Evolutionary conservation across 2,329 filamentous ascomycete genomes (phyloP), one percentile per base, ranked within the genome.

Genomic region (Leptosphaerulina australis): DNA sequence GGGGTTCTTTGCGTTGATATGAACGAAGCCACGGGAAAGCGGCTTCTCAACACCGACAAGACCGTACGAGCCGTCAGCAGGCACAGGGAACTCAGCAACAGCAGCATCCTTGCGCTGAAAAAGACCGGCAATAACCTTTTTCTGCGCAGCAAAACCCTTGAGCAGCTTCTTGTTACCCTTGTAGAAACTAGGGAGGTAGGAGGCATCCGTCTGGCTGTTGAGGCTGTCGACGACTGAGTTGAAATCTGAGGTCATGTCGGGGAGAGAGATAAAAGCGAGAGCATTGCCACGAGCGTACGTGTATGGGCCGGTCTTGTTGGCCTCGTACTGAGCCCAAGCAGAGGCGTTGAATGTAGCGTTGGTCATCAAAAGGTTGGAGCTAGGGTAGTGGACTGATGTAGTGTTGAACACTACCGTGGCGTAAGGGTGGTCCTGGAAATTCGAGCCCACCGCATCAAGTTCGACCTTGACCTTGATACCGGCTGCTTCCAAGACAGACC

Each of bases 401-500:
- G 57, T 59, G 53, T 58, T 66, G 59, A 63, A 64, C 30, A 61
- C 40, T 8, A 63, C 52, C 18, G 58, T 59, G 21, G 58, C 47
- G 20, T 58, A 58, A 12, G 62, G 41, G 50, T 69, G 65, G 41
- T 71, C 69, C 26, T 71, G 69, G 59, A 71, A 70, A 55, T 72
- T 72, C 24, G 60, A 55, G 10, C 68, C 69, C 4, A 72, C 69
- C 5, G 62, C 65, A 33, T 67, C 62, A 26, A 67, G 59, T 20
- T 62, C 67, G 24, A 68, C 51, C 29, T 46, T 57, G 14, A 68
- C 58, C 9, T 58, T 30, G 20, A 72, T 57, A 24, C 63, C 64
- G 3, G 66, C 64, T 26, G 60, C 64, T 29, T 68, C 34, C n/a
- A 71, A 50, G n/a, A 68, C 51, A 11, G 53, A 49, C 51, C 55